Evolutionary conservation across 2,329 filamentous ascomycete genomes (phyloP), one percentile per base, ranked within the genome.

Genomic region (Diplodia scrobiculata): DNA sequence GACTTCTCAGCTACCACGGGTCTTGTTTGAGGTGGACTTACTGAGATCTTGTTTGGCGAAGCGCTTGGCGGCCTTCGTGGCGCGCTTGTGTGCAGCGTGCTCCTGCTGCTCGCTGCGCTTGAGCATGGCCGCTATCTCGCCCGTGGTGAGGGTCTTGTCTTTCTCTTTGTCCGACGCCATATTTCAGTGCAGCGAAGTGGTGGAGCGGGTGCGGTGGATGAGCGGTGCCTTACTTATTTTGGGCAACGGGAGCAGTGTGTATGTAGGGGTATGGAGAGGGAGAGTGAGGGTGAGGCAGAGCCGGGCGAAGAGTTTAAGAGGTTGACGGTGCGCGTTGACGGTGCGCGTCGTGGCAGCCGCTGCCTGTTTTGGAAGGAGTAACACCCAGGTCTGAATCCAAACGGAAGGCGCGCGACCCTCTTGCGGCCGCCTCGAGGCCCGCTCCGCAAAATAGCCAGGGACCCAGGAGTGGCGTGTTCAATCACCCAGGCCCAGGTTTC

Each of bases 141-240:
- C 36, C 11, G 13, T 5, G 1, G 21, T 21, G 17, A 17, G 36
- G 34, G 36, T 41, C 54, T 45, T 45, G 41, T 45, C 41, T 10
- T 45, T 45, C 9, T 45, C 41, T n/a, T 48, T 48, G 55, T 32
- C 14, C 7, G 41, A n/a, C 41, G 41, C 55, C 55, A 60, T 60
- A 27, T 19, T 45, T 19, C 5, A 45, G 21, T 27, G 48, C 10
- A 27, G 48, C 13, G 21, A 11, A 21, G 48, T 25, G 21, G 13
- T 5, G 21, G 10, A 17, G 55, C 29, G 25, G 21, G 5, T 27
- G 34, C 17, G 17, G 36, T n/a, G 1, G n/a, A 10, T 51, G 21
- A 19, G n/a, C 41, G 7, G 19, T 19, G 41, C 41, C 41, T 45
- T 45, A 10, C 5, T 45, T 10, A 45, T 9, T 19, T 45, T 45